A percentile compares a stretch with the other conserved stretches of the same genome.
These are phyloP conservation scores for Tolypocladium paradoxum DNA, from an alignment of 2,329 filamentous ascomycete species.

Conservation along the genomic window DNA sequence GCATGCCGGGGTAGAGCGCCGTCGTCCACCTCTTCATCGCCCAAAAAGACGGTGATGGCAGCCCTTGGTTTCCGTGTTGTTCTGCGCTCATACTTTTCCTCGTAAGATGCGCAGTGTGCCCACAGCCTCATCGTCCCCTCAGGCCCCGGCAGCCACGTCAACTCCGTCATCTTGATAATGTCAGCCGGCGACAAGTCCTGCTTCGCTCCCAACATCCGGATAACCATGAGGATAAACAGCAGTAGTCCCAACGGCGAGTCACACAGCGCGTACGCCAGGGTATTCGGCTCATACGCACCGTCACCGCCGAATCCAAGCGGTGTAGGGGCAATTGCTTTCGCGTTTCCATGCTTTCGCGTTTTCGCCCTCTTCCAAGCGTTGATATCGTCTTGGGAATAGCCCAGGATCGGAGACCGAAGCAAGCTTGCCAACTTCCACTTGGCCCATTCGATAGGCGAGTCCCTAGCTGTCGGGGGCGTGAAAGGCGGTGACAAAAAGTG, in stretches of 20 bases:
- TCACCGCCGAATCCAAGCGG: slow-evolving; percentile 19
- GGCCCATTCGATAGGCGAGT: slow-evolving; percentile 36
- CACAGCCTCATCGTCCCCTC: slow-evolving; percentile 49
- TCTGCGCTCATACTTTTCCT: slow-evolving; percentile 14
- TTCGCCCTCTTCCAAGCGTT: slow-evolving; percentile 21
- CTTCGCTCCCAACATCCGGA: slow-evolving; percentile 29
- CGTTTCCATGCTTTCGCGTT: slow-evolving; percentile 2
- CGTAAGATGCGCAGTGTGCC: slow-evolving; percentile 30
- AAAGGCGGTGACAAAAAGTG: slow-evolving; percentile 51
- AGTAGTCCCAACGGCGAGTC: slow-evolving; percentile 50
- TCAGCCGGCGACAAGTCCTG: slow-evolving; percentile 36
- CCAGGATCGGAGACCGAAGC: slow-evolving; percentile 39
- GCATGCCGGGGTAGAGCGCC: slow-evolving; percentile 11
- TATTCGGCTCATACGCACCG: slow-evolving; percentile 36
- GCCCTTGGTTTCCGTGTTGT: slow-evolving; percentile 24
- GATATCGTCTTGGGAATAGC: slow-evolving; percentile 44
- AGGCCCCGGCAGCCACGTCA: slow-evolving; percentile 57
- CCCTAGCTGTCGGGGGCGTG: slow-evolving; percentile 31
- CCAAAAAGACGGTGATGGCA: slow-evolving; percentile 37
- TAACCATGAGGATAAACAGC: slow-evolving; percentile 38
- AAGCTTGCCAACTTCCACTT: slow-evolving; percentile 45
- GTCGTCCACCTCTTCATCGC: slow-evolving; percentile 15
- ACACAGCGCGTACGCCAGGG: slow-evolving; percentile 47
- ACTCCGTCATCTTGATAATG: slow-evolving; percentile 47
- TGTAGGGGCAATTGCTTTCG: slow-evolving; percentile 6